Evolutionary conservation across 371 early-diverging fungal genomes (phyloP).

Genomic region (Apophysomyces trapeziformis): DNA sequence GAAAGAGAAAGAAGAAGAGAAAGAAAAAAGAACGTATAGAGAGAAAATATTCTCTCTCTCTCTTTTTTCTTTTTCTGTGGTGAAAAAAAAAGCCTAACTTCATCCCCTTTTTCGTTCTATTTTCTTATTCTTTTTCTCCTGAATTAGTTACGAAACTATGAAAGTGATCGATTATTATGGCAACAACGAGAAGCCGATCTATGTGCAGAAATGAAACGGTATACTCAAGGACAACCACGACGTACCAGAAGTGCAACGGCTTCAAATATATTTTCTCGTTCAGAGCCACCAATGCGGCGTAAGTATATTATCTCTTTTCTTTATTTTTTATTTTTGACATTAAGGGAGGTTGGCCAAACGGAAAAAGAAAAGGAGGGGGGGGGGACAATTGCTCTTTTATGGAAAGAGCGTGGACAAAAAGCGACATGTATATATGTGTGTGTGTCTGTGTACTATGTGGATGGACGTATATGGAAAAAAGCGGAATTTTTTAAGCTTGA

Average conservation of each 20-base stretch:
- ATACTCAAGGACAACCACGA: slow-evolving; percentile 19
- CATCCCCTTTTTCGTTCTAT: neutral
- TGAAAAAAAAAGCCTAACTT: neutral
- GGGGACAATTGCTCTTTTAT: neutral
- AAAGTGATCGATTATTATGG: slow-evolving; percentile 35
- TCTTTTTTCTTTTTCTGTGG: no score
- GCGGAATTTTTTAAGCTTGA: no score
- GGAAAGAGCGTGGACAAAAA: no score
- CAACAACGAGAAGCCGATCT: slow-evolving; percentile 37
- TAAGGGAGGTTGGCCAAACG: neutral
- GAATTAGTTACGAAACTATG: slow-evolving; percentile 32
- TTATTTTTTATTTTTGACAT: neutral
- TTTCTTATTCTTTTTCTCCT: no score
- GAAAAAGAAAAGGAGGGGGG: neutral
- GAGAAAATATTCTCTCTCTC: no score
- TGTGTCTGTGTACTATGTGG: no score
- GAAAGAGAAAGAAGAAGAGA: no score
- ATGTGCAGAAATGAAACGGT: slow-evolving; percentile 22
- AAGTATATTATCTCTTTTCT: neutral
- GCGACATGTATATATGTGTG: no score
- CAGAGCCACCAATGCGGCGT: slow-evolving; percentile 13
- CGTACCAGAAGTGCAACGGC: slow-evolving; percentile 33
- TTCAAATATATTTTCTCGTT: neutral
- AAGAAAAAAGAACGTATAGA: no score
- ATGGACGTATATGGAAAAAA: no score